A percentile compares a stretch with the other conserved stretches of the same genome.
phyloP scores from a whole-genome alignment of 768 basidiomycete genomes.

The Pleurotus djamor region DNA sequence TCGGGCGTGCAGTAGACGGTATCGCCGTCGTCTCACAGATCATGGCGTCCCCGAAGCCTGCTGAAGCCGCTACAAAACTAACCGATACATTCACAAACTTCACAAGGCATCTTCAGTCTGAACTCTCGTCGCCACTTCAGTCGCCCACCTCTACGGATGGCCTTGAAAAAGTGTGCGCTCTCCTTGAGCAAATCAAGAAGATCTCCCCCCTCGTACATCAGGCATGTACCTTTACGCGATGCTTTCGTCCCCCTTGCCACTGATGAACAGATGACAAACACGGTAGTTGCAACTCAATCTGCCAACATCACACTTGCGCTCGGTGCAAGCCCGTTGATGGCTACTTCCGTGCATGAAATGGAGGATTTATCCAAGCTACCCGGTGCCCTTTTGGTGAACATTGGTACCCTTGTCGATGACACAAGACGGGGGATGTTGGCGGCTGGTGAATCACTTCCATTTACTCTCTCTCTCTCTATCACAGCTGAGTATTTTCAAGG shows the following conservation, averaged over 20 bases:
- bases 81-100: constrained; percentile 41
- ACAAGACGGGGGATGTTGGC: constrained; percentile 72
- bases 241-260: not conserved
- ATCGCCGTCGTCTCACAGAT: constrained; percentile 91
- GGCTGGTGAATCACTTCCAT: constrained; percentile 44
- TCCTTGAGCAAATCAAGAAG: constrained; percentile 52
- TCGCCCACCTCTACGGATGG: constrained; percentile 15
- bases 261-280: constrained; percentile 75
- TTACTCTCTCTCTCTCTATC: not conserved
- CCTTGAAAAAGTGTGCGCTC: constrained; percentile 33
- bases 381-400: constrained; percentile 79
- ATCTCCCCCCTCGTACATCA: constrained; percentile 80
- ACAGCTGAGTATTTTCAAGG: constrained; percentile 23
- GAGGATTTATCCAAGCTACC: constrained; percentile 66
- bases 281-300: constrained; percentile 84
- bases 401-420: constrained; percentile 67
- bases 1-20: constrained; percentile 66
- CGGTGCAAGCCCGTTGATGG: constrained; percentile 94
- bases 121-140: constrained; percentile 14
- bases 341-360: constrained; percentile 81
- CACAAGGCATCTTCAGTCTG: constrained; percentile 19
- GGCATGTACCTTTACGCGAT: constrained; percentile 27
- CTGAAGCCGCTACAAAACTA: constrained; percentile 44
- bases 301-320: constrained; percentile 89
- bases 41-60: constrained; percentile 59